These are phyloP conservation scores for Beauveria pseudobassiana DNA, from an alignment of 2,329 filamentous ascomycete genomes.

Conservation along the genomic window DNA sequence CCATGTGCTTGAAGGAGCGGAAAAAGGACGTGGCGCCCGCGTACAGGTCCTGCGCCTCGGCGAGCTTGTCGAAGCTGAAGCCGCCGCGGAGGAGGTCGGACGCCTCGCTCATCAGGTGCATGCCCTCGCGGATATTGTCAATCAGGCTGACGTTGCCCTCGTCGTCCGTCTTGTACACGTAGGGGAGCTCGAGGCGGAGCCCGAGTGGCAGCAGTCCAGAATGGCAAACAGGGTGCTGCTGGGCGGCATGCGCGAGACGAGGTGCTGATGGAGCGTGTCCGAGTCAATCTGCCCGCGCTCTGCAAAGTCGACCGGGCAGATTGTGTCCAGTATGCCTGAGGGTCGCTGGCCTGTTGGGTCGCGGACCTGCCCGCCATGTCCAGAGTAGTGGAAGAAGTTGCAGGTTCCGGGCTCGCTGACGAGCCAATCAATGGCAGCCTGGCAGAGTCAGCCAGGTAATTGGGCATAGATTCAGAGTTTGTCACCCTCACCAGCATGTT, in stretches of 20 bases:
- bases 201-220: constrained; percentile 52
- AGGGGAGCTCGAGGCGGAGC: constrained; percentile 51
- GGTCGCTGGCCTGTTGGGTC: constrained; percentile 49
- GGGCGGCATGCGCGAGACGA: constrained; percentile 55
- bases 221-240: constrained; percentile 56
- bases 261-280: constrained; percentile 53
- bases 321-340: constrained; percentile 50
- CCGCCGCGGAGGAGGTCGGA: constrained; percentile 6
- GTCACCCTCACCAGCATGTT: constrained; percentile 52
- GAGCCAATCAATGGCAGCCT: constrained; percentile 49
- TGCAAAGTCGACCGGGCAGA: constrained; percentile 51
- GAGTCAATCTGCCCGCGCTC: constrained; percentile 47
- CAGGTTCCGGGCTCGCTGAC: constrained; percentile 49
- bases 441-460: constrained; percentile 24
- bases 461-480: constrained; percentile 31
- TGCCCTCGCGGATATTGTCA: constrained; percentile 4
- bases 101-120: constrained; percentile 8
- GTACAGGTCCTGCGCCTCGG: constrained; percentile 11
- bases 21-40: constrained; percentile 10
- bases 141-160: constrained; percentile 9
- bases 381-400: constrained; percentile 55
- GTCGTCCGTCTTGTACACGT: constrained; percentile 36
- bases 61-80: constrained; percentile 9
- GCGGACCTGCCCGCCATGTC: constrained; percentile 47
- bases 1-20: constrained; percentile 10